Percentiles rank a stretch among this genome's conserved stretches.
Evolutionary conservation across 2,329 filamentous ascomycete species (phyloP).

Genomic region (Arthroderma sp.): DNA sequence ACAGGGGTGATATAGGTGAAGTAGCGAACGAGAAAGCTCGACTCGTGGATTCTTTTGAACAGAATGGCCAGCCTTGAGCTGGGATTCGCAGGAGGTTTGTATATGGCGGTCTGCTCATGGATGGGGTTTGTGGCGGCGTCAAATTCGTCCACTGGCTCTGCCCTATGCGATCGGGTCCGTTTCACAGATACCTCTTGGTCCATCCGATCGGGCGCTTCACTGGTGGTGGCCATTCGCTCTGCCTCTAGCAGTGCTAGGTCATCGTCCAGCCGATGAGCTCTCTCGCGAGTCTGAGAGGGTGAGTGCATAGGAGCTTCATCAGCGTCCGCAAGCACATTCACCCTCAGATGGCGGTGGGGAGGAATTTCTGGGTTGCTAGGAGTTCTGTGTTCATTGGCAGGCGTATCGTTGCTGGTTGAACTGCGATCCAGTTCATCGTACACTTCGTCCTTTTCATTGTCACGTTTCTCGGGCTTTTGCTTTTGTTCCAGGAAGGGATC

Average conservation of each 20-base stretch:
- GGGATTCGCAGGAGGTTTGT: constrained; percentile 51
- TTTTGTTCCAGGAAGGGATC: too few relatives aligned
- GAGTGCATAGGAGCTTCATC: constrained; percentile 22
- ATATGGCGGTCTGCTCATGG: constrained; percentile 52
- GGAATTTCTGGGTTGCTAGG: too few relatives aligned
- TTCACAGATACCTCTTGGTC: constrained; percentile 34
- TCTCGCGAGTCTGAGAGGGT: constrained; percentile 45
- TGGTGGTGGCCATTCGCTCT: constrained; percentile 39
- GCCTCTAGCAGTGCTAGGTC: constrained; percentile 53
- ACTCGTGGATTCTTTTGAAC: constrained; percentile 52
- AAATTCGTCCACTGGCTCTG: constrained; percentile 52
- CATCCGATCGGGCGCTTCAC: constrained; percentile 18
- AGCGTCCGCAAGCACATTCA: not conserved
- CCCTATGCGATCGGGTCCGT: constrained; percentile 39
- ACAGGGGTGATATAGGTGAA: constrained; percentile 58
- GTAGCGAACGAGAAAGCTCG: constrained; percentile 54
- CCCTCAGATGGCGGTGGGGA: not conserved
- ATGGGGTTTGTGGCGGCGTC: constrained; percentile 55
- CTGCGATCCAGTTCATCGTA: too few relatives aligned
- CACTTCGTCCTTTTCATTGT: too few relatives aligned
- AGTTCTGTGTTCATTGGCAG: too few relatives aligned
- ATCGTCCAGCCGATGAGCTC: constrained; percentile 49
- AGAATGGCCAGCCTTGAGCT: constrained; percentile 49
- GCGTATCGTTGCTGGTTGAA: too few relatives aligned
- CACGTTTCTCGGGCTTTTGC: too few relatives aligned